phyloP scores from a whole-genome alignment of 257 asterid species.

The Verbena officinalis region DNA sequence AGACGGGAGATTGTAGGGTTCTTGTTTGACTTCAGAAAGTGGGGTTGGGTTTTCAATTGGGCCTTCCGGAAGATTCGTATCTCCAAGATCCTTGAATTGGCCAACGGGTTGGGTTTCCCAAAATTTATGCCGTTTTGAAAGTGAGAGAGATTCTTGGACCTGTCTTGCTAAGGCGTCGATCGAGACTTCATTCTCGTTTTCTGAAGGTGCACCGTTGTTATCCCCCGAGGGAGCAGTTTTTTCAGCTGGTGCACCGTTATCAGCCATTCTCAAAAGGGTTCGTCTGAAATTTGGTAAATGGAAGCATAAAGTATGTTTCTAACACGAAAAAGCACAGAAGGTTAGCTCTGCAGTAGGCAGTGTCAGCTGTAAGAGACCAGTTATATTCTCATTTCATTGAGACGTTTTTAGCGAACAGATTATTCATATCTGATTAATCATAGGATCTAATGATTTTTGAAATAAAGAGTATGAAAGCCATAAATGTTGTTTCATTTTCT shows the following conservation, averaged over 20 bases:
- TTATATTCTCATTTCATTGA: constrained; percentile 2
- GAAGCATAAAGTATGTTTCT: constrained; percentile 15
- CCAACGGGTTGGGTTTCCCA: constrained; percentile 98
- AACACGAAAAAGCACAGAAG: neutral
- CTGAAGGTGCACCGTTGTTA: constrained; percentile 41
- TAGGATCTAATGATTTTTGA: neutral
- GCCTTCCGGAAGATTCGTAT: constrained; percentile 72
- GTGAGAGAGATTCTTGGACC: constrained; percentile 75
- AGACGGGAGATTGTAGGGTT: constrained; percentile 83
- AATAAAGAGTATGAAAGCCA: neutral
- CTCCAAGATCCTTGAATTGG: constrained; percentile 84
- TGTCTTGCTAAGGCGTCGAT: constrained; percentile 55
- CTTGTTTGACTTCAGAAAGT: constrained; percentile 79
- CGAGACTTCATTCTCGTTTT: constrained; percentile 47
- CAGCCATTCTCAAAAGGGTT: constrained; percentile 49
- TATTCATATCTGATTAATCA: neutral
- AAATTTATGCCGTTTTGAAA: constrained; percentile 72
- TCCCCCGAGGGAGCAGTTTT: constrained; percentile 42
- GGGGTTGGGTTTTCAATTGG: constrained; percentile 75
- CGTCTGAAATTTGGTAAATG: constrained; percentile 18
- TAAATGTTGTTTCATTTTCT: neutral
- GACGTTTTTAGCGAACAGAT: neutral
- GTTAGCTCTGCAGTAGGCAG: neutral
- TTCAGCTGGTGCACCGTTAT: constrained; percentile 42
- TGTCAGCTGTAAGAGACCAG: neutral